Evolutionary conservation across 2,329 filamentous ascomycete genomes (phyloP).

Genomic region (Elsinoe perseae): DNA sequence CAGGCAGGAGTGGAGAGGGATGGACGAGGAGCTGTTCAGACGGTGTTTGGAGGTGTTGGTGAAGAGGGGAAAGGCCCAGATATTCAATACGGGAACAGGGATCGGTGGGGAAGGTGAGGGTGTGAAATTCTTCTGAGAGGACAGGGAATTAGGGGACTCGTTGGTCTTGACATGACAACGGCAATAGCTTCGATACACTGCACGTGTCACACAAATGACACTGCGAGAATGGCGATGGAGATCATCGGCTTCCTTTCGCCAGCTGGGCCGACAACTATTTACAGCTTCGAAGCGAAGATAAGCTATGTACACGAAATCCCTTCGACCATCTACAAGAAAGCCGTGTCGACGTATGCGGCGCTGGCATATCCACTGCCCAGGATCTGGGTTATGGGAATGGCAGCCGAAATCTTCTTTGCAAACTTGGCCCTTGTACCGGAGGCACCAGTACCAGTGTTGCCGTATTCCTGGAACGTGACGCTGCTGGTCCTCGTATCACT

Average conservation of each 20-base stretch:
- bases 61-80: constrained; percentile 83
- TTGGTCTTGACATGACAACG: too few relatives aligned
- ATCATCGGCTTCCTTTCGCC: not conserved
- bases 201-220: too few relatives aligned
- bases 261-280: not conserved
- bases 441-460: constrained; percentile 51
- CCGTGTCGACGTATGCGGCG: constrained; percentile 37
- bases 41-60: constrained; percentile 74
- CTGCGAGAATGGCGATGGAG: too few relatives aligned
- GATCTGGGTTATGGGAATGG: constrained; percentile 39
- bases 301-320: constrained; percentile 6
- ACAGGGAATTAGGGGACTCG: too few relatives aligned
- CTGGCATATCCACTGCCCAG: constrained; percentile 38
- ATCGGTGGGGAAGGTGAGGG: constrained; percentile 80
- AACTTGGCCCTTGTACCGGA: constrained; percentile 47
- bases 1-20: constrained; percentile 37
- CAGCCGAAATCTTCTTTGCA: constrained; percentile 32
- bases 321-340: constrained; percentile 26
- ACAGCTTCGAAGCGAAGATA: not conserved
- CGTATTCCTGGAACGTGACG: constrained; percentile 52
- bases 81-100: constrained; percentile 49
- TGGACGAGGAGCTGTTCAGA: constrained; percentile 73
- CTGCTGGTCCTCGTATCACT: constrained; percentile 43
- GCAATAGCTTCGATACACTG: too few relatives aligned
- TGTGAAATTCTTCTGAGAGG: constrained; percentile 84